Conservation (phyloP, 768 basidiomycete species). For the Suillus weaverae region DNA sequence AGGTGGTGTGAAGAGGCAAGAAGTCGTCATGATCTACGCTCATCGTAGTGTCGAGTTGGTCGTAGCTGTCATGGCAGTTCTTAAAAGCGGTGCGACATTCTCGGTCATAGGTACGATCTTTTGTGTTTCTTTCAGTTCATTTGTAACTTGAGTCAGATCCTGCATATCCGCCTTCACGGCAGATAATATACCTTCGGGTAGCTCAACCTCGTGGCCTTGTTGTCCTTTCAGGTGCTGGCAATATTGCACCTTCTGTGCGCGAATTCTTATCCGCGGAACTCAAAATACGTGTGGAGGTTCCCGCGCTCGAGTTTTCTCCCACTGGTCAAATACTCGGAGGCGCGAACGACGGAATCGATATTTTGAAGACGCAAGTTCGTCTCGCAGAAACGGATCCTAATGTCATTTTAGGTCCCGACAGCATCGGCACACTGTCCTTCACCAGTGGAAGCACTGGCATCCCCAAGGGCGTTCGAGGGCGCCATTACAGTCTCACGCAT, state of each 20-base stretch:
- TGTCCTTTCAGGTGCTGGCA: slow-evolving; percentile 88
- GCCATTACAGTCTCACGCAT: slow-evolving; percentile 95
- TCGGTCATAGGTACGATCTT: slow-evolving; percentile 83
- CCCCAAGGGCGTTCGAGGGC: slow-evolving; percentile 94
- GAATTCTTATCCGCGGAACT: slow-evolving; percentile 79
- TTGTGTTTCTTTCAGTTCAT: slow-evolving; percentile 2
- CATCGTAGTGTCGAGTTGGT: slow-evolving; percentile 95
- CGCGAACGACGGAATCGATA: slow-evolving; percentile 46
- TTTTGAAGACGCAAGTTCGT: slow-evolving; percentile 53
- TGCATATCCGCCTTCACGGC: slow-evolving; percentile 91
- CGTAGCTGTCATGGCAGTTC: slow-evolving; percentile 93
- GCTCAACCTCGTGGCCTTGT: slow-evolving; percentile 90
- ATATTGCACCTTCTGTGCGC: slow-evolving; percentile 75
- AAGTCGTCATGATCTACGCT: slow-evolving; percentile 98
- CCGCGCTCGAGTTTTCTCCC: slow-evolving; percentile 75
- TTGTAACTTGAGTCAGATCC: slow-evolving; percentile 62
- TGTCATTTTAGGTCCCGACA: slow-evolving; percentile 90
- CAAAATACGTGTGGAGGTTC: slow-evolving; percentile 86
- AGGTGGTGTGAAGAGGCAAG: slow-evolving; percentile 85
- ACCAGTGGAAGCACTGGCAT: slow-evolving; percentile 98
- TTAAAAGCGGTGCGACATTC: slow-evolving; percentile 96
- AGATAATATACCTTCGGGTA: slow-evolving; percentile 90
- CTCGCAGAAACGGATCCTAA: slow-evolving; percentile 75
- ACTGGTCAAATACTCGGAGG: slow-evolving; percentile 72
- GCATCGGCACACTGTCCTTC: slow-evolving; percentile 91